Base-by-base conservation (phyloP, 2,329 filamentous ascomycete genomes). In the Didymella segeticola region DNA sequence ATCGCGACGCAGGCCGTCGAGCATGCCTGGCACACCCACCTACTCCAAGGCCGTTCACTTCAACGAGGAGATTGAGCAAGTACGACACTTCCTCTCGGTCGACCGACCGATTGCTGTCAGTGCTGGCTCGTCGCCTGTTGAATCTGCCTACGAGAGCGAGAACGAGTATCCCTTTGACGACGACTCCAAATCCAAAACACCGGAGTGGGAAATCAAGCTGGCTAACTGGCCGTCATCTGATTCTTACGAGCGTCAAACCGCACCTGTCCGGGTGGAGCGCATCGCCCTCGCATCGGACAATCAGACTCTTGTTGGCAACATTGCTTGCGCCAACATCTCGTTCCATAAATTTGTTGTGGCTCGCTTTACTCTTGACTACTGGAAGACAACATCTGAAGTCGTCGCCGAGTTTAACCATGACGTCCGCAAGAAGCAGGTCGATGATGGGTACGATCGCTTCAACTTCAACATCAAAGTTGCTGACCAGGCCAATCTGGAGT, bases 1-100 rank as follows among this genome's bases (percentile, higher is more conserved):
- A 11, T 90, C 89, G n/a, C 84, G 85, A 61, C 84, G 91, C 61
- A 86, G 95, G 53, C 93, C 93, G 1, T 96, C 91, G 3, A 98
- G 93, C 78, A 96, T 98, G 91, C 95, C 95, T 8, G 95, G 95
- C 48, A 99, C 95, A 0, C 95, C 95, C 0, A 95, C 93, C 8
- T 98, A 93, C 72, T 89, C 89, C 63, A 99, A 99, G 76, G 92
- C 90, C 11, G 95, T 99, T n/a, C 95, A 99, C 76, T 99, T 99
- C 72, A 95, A 98, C 76, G 91, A 93, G 22, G 91, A 96, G 70
- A 86, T 98, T 31, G 95, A 98, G 77, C 93, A 98, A 66, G 93
- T 98, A 31, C 86, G 95, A 26, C 95, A 98, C 73, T 99, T 99
- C 75, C 80, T 97, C 19, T 91, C 97, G 71, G 88, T 97, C 6